phyloP scores from a whole-genome alignment of 2,329 filamentous ascomycete genomes.

The Monosporascus sp. region DNA sequence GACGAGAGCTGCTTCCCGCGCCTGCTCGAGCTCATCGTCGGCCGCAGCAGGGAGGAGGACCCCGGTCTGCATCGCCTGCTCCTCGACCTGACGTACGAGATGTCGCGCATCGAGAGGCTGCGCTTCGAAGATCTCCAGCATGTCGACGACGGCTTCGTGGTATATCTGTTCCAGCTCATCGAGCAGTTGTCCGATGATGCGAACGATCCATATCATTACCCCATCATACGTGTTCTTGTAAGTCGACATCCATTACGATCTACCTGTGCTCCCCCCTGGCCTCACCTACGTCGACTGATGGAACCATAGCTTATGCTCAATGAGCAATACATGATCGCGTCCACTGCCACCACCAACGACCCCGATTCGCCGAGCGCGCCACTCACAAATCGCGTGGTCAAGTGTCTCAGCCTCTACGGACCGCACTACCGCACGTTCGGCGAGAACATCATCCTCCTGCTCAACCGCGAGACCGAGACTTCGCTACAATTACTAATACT shows the following conservation, averaged over 20 bases:
- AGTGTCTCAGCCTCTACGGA: slow-evolving; percentile 77
- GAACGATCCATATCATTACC: slow-evolving; percentile 92
- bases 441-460: slow-evolving; percentile 89
- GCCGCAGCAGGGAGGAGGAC: slow-evolving; percentile 54
- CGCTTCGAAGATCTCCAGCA: slow-evolving; percentile 70
- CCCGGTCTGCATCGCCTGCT: slow-evolving; percentile 71
- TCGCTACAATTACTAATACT: slow-evolving; percentile 93
- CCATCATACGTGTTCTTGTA: slow-evolving; percentile 87
- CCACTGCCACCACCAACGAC: slow-evolving; percentile 45
- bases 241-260: slow-evolving; percentile 26
- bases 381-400: slow-evolving; percentile 89
- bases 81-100: slow-evolving; percentile 89
- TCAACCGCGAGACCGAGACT: slow-evolving; percentile 93
- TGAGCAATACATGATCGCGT: slow-evolving; percentile 92
- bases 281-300: neutral
- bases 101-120: slow-evolving; percentile 85
- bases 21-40: slow-evolving; percentile 74
- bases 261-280: no score
- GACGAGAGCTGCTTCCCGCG: slow-evolving; percentile 77
- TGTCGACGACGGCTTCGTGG: slow-evolving; percentile 75
- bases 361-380: slow-evolving; percentile 39
- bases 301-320: slow-evolving; percentile 75
- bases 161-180: slow-evolving; percentile 79
- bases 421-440: slow-evolving; percentile 87
- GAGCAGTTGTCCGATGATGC: slow-evolving; percentile 82